Percentiles rank a stretch among this genome's conserved stretches.
Conservation (phyloP, 2,329 filamentous ascomycete genomes). For the Hymenoscyphus infarciens region DNA sequence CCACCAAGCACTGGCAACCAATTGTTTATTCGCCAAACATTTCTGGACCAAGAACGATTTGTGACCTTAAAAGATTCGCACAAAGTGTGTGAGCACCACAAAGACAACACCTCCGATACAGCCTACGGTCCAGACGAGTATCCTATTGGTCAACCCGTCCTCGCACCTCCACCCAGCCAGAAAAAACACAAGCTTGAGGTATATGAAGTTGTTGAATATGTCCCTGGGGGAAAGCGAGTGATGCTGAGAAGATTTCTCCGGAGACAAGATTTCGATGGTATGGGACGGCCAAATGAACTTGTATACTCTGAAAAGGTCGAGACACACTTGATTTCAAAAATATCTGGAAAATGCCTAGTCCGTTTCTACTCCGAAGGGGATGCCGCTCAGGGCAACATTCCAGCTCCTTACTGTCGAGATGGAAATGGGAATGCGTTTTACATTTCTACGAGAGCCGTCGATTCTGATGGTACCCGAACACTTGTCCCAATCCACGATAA, state of each 20-base stretch:
- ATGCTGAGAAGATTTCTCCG: slow-evolving; percentile 52
- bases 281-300: slow-evolving; percentile 43
- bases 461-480: slow-evolving; percentile 25
- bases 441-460: slow-evolving; percentile 45
- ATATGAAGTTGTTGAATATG: slow-evolving; percentile 51
- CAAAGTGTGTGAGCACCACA: slow-evolving; percentile 47
- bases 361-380: slow-evolving; percentile 47
- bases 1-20: slow-evolving; percentile 41
- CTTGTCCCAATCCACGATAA: slow-evolving; percentile 36
- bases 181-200: slow-evolving; percentile 50
- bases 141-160: slow-evolving; percentile 55
- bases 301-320: slow-evolving; percentile 50
- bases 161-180: slow-evolving; percentile 38
- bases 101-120: slow-evolving; percentile 17
- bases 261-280: slow-evolving; percentile 41
- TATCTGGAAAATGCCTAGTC: slow-evolving; percentile 58
- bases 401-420: slow-evolving; percentile 60
- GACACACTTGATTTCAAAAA: slow-evolving; percentile 36
- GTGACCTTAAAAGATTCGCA: slow-evolving; percentile 53
- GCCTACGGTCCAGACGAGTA: slow-evolving; percentile 35
- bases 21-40: slow-evolving; percentile 70
- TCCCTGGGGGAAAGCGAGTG: slow-evolving; percentile 32
- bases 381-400: slow-evolving; percentile 39
- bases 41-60: slow-evolving; percentile 59
- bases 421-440: slow-evolving; percentile 67